Evolutionary conservation across 306 rosid species (phyloP).

Genomic region (Quercus glauca): DNA sequence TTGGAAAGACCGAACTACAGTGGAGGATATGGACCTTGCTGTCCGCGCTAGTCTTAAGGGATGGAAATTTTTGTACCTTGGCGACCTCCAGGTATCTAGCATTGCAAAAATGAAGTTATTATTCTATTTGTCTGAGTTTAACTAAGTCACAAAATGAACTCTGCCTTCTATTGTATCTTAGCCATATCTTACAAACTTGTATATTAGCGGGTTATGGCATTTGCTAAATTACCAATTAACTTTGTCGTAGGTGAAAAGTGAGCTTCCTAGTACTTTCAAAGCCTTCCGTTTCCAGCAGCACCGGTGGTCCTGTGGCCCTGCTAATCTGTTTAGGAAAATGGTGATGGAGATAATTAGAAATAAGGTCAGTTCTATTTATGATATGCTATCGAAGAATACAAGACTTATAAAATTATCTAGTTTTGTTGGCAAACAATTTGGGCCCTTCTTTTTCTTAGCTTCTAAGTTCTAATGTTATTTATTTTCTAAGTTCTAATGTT

Average conservation of each 20-base stretch:
- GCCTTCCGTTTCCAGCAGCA: conserved; percentile 99
- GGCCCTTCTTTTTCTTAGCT: not conserved
- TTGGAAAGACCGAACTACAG: conserved; percentile 98
- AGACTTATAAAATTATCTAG: not conserved
- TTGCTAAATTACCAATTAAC: not conserved
- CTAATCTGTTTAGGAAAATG: conserved; percentile 97
- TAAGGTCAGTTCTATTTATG: conserved; percentile 47
- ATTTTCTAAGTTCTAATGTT: conserved; percentile 2
- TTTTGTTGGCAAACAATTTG: not conserved
- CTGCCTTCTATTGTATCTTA: not conserved
- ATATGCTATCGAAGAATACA: not conserved
- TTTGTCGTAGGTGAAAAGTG: conserved; percentile 74
- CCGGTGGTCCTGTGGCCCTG: conserved; percentile 99
- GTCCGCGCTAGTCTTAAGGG: conserved; percentile 97
- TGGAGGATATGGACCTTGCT: conserved; percentile 99
- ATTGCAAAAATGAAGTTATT: not conserved
- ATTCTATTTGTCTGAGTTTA: not conserved
- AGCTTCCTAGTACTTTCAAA: conserved; percentile 96
- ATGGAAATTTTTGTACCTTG: conserved; percentile 95
- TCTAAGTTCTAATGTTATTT: not conserved
- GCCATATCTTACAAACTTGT: not conserved
- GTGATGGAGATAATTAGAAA: conserved; percentile 81
- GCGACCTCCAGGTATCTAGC: conserved; percentile 81
- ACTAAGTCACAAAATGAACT: not conserved
- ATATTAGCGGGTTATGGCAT: not conserved